These are phyloP conservation scores for Haematococcus sp. DNA, from an alignment of 139 green algal species.

Conservation along the genomic window DNA sequence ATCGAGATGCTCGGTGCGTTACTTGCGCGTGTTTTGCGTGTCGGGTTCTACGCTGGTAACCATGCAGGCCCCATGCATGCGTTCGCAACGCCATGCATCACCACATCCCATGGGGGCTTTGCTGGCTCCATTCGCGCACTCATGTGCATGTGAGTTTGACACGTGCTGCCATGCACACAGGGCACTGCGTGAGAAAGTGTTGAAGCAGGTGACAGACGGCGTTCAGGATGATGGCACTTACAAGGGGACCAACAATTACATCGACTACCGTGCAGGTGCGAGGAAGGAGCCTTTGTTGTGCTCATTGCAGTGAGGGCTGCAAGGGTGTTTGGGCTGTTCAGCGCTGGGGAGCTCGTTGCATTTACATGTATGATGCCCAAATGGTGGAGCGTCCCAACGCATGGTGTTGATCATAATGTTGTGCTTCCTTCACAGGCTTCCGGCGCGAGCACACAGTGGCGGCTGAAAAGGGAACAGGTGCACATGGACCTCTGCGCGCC, in stretches of 20 bases:
- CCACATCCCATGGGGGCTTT: not conserved
- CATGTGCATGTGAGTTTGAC: no score
- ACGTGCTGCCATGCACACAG: conserved; percentile 30
- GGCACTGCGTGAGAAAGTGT: conserved; percentile 56
- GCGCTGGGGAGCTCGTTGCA: no score
- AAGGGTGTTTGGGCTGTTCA: no score
- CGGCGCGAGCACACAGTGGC: conserved; percentile 61
- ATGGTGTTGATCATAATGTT: not conserved
- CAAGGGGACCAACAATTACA: conserved; percentile 78
- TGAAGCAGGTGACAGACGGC: conserved; percentile 36
- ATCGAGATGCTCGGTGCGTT: conserved; percentile 66
- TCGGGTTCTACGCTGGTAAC: not conserved
- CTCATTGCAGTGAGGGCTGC: no score
- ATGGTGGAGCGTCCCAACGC: no score
- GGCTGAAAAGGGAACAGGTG: conserved; percentile 67
- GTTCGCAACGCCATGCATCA: not conserved
- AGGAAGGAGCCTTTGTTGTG: conserved; percentile 1
- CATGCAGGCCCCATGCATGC: not conserved
- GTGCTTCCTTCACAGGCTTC: conserved; percentile 37
- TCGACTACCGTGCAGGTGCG: conserved; percentile 59
- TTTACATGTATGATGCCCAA: no score
- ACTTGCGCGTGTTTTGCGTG: not conserved
- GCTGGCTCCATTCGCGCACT: not conserved
- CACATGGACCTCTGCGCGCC: conserved; percentile 84
- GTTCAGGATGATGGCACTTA: conserved; percentile 55